Evolutionary conservation across 2,329 filamentous ascomycete species (phyloP).

Genomic region (Fusarium tjaetaba): DNA sequence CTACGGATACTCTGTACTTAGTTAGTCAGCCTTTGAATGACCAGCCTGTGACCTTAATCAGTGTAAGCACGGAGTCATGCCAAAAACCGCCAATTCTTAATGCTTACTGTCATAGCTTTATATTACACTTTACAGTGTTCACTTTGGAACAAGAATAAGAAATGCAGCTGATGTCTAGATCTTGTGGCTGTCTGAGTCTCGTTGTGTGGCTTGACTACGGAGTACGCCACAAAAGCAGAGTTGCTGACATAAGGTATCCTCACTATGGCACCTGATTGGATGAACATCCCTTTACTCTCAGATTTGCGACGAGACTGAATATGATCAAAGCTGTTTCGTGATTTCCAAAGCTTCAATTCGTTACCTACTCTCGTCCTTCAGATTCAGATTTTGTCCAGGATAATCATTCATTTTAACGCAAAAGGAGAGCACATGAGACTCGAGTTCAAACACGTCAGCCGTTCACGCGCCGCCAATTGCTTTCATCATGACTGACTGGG

Average conservation of each 20-base stretch:
- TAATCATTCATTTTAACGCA: no score
- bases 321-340: conserved; percentile 16
- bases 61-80: neutral
- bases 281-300: conserved; percentile 4
- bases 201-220: neutral
- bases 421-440: neutral
- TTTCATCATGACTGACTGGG: conserved; percentile 61
- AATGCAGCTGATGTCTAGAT: neutral
- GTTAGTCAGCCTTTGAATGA: neutral
- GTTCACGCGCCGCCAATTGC: conserved; percentile 16
- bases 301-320: conserved; percentile 41
- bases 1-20: neutral
- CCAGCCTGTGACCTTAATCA: neutral
- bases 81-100: neutral
- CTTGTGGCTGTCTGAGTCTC: conserved; percentile 4
- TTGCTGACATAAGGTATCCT: conserved; percentile 35
- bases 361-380: neutral
- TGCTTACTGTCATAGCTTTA: neutral
- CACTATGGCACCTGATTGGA: conserved; percentile 26
- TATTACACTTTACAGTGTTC: conserved; percentile 2
- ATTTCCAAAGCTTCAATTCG: conserved; percentile 4
- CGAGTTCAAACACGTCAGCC: neutral
- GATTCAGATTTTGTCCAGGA: neutral
- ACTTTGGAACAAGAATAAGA: neutral
- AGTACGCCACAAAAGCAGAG: neutral